phyloP scores from a whole-genome alignment of 352 stramenopile genomes.

The Pythium plurisporium region DNA sequence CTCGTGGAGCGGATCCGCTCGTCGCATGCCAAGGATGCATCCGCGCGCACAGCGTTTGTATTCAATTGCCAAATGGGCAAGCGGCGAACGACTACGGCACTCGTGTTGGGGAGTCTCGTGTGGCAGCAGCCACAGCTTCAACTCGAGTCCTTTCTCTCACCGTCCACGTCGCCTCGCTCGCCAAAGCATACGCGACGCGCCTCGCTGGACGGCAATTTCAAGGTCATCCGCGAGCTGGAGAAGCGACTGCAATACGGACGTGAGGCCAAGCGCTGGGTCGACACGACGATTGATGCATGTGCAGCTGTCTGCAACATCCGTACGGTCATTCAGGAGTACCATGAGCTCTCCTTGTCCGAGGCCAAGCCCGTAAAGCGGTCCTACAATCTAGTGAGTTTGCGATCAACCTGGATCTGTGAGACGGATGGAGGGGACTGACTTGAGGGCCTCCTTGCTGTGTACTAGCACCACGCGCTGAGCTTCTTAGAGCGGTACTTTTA shows the following conservation, averaged over 20 bases:
- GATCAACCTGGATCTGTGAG: no score
- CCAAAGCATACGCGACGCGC: neutral
- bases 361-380: slow-evolving; percentile 75
- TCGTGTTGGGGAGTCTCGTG: slow-evolving; percentile 66
- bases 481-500: slow-evolving; percentile 88
- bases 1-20: slow-evolving; percentile 55
- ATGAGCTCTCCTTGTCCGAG: slow-evolving; percentile 64
- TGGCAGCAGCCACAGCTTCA: slow-evolving; percentile 41
- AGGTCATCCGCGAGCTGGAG: slow-evolving; percentile 63
- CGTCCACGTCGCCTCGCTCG: neutral
- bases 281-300: slow-evolving; percentile 61
- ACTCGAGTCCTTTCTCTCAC: neutral
- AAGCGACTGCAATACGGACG: slow-evolving; percentile 41
- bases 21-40: slow-evolving; percentile 18
- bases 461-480: slow-evolving; percentile 75
- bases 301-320: slow-evolving; percentile 78
- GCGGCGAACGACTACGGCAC: slow-evolving; percentile 70
- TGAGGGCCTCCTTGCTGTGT: no score
- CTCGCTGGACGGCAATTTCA: slow-evolving; percentile 46
- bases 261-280: slow-evolving; percentile 72
- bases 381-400: slow-evolving; percentile 81
- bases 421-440: no score
- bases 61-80: slow-evolving; percentile 90
- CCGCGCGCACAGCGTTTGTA: slow-evolving; percentile 62
- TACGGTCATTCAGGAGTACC: slow-evolving; percentile 73